These are phyloP conservation scores for Penicillium sp. DNA, from an alignment of 2,329 filamentous ascomycete species.

Conservation along the genomic window DNA sequence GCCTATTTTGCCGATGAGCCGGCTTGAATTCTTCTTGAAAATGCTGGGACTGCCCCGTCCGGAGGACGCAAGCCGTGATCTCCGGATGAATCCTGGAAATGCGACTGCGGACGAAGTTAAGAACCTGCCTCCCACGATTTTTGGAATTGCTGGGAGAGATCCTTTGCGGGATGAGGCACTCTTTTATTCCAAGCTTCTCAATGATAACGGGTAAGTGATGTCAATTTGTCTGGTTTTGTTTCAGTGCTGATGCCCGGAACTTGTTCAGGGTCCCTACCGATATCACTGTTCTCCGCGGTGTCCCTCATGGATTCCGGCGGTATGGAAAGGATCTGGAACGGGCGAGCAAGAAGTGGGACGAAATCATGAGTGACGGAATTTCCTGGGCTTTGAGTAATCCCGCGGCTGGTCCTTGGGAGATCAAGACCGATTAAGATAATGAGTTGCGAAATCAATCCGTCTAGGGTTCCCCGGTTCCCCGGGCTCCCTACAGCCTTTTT, in stretches of 20 bases:
- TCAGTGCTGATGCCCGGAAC: background rate
- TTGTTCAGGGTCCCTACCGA: slow-evolving; percentile 50
- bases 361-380: slow-evolving; percentile 31
- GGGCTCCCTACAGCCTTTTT: background rate
- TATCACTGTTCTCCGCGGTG: slow-evolving; percentile 51
- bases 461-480: background rate
- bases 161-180: slow-evolving; percentile 53
- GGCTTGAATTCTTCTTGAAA: slow-evolving; percentile 35
- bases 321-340: slow-evolving; percentile 26
- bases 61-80: slow-evolving; percentile 29
- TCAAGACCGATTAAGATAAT: slow-evolving; percentile 17
- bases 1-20: slow-evolving; percentile 49
- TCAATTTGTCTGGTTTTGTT: background rate
- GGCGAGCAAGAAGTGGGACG: slow-evolving; percentile 31
- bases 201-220: slow-evolving; percentile 44
- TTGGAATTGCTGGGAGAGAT: slow-evolving; percentile 51
- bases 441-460: background rate
- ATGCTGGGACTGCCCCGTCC: slow-evolving; percentile 26
- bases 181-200: slow-evolving; percentile 47
- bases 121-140: slow-evolving; percentile 47
- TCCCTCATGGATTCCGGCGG: slow-evolving; percentile 55
- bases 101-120: slow-evolving; percentile 32
- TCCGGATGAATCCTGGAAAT: slow-evolving; percentile 43
- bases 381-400: slow-evolving; percentile 29
- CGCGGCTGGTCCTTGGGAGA: slow-evolving; percentile 16